phyloP scores from a whole-genome alignment of 2,329 filamentous ascomycete genomes.

The Fusarium albidum region DNA sequence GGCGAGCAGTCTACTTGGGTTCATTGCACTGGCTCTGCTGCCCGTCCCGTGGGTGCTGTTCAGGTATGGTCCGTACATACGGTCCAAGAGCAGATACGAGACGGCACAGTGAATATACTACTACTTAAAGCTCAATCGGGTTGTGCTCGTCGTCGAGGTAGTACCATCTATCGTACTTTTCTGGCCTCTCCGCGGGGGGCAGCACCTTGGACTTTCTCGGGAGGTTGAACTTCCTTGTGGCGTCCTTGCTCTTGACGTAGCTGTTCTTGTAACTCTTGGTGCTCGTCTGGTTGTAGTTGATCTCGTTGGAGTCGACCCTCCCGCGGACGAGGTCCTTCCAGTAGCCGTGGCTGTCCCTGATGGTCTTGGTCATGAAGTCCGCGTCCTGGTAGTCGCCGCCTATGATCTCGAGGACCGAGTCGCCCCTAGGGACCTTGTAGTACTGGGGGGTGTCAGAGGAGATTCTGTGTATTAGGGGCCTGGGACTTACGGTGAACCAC shows the following conservation, averaged over 20 bases:
- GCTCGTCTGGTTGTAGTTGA: constrained; percentile 53
- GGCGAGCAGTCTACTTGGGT: constrained; percentile 57
- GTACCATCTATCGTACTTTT: constrained; percentile 48
- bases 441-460: constrained; percentile 37
- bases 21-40: constrained; percentile 56
- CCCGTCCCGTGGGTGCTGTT: constrained; percentile 63
- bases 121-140: constrained; percentile 42
- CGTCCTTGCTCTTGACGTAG: constrained; percentile 44
- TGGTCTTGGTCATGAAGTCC: constrained; percentile 41
- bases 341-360: constrained; percentile 48
- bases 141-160: constrained; percentile 47
- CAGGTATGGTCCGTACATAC: constrained; percentile 51
- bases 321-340: constrained; percentile 52
- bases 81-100: constrained; percentile 31
- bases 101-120: not conserved
- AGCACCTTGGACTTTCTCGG: constrained; percentile 42
- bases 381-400: constrained; percentile 48
- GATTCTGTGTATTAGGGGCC: not conserved
- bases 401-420: constrained; percentile 47
- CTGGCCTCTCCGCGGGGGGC: constrained; percentile 42
- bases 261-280: constrained; percentile 42
- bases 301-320: constrained; percentile 46
- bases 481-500: constrained; percentile 48
- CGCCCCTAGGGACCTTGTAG: constrained; percentile 51
- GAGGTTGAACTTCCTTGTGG: constrained; percentile 43